These are phyloP conservation scores for Exidia glandulosa DNA, from an alignment of 768 basidiomycete genomes.

Conservation along the genomic window DNA sequence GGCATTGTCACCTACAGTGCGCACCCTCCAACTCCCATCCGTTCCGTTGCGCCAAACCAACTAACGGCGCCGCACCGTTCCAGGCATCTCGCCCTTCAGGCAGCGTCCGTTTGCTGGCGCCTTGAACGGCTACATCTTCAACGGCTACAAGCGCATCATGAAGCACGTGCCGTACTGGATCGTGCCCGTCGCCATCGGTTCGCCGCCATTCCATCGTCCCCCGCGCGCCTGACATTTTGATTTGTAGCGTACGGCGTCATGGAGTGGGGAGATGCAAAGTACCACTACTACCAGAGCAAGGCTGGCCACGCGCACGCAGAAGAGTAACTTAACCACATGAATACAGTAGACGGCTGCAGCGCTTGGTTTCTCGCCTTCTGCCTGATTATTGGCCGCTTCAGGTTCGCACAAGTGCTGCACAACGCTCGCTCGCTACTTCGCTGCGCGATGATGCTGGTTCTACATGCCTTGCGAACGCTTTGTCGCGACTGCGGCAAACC, in stretches of 20 bases:
- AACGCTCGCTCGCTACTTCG: too few species aligned
- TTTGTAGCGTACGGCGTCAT: conserved; percentile 64
- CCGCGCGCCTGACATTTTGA: background rate
- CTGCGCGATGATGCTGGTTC: too few species aligned
- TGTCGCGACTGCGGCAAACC: too few species aligned
- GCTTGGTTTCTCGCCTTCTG: too few species aligned
- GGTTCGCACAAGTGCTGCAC: too few species aligned
- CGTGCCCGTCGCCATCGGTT: conserved; percentile 68
- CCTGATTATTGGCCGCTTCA: too few species aligned
- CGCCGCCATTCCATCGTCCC: conserved; percentile 19
- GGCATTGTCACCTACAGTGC: conserved; percentile 75
- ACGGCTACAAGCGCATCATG: conserved; percentile 70
- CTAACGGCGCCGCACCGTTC: background rate
- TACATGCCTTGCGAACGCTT: too few species aligned
- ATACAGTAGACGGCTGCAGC: background rate
- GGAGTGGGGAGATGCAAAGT: conserved; percentile 63
- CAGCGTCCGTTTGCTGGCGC: conserved; percentile 62
- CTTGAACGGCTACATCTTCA: conserved; percentile 70
- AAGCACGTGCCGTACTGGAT: conserved; percentile 68
- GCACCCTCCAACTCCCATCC: background rate
- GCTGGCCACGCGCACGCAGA: conserved; percentile 40
- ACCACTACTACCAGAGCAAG: conserved; percentile 65
- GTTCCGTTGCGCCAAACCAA: background rate
- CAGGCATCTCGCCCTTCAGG: conserved; percentile 78
- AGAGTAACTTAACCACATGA: background rate